These are phyloP conservation scores for Serendipita sp. DNA, from an alignment of 768 basidiomycete species.

Conservation along the genomic window DNA sequence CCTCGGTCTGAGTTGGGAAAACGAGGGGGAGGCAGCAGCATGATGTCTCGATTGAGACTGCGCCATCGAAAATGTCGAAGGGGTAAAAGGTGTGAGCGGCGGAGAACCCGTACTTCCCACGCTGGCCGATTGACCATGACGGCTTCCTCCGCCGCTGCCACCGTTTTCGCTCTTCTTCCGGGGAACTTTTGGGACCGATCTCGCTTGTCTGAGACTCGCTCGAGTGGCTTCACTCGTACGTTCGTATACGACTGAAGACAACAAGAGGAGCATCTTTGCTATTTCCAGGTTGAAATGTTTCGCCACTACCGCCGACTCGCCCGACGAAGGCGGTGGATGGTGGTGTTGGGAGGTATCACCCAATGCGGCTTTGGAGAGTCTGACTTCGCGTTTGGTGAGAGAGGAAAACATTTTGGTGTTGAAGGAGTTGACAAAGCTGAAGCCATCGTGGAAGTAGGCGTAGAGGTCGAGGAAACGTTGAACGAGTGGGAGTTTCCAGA, in stretches of 20 bases:
- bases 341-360: neutral
- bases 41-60: neutral
- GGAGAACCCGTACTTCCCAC: neutral
- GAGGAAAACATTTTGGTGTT: neutral
- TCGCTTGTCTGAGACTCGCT: constrained; percentile 9
- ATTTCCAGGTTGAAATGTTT: constrained; percentile 4
- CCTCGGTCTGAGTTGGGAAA: no score
- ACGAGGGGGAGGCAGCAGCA: neutral
- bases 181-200: neutral
- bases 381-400: neutral
- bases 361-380: constrained; percentile 1
- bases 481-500: neutral
- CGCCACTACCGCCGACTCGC: neutral
- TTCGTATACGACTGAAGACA: constrained; percentile 13
- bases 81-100: neutral
- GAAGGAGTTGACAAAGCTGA: neutral
- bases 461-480: neutral
- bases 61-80: neutral
- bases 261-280: neutral
- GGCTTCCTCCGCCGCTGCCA: neutral
- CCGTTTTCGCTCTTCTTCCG: neutral
- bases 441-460: neutral
- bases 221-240: constrained; percentile 9
- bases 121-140: neutral
- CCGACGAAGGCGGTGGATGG: neutral